phyloP scores from a whole-genome alignment of 129 eudicot genomes.

The Calendula officinalis region DNA sequence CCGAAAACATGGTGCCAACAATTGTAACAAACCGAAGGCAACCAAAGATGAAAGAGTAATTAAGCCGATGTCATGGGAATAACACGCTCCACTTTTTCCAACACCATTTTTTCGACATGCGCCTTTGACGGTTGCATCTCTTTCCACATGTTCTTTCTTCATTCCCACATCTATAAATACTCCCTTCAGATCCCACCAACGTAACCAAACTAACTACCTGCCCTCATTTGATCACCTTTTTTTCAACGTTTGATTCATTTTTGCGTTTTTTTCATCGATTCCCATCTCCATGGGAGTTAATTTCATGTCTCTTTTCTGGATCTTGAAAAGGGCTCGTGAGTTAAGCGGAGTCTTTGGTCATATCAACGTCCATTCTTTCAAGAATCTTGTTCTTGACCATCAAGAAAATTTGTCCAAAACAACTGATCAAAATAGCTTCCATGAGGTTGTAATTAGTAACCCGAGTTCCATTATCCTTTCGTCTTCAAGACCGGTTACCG shows the following conservation, averaged over 20 bases:
- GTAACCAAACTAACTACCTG: slow-evolving; percentile 6
- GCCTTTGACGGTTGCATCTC: slow-evolving; percentile 38
- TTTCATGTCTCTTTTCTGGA: slow-evolving; percentile 18
- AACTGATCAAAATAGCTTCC: slow-evolving; percentile 10
- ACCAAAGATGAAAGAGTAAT: too few relatives aligned
- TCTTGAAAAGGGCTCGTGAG: slow-evolving; percentile 22
- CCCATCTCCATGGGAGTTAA: slow-evolving; percentile 15
- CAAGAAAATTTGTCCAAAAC: slow-evolving; percentile 16
- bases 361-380: slow-evolving; percentile 14
- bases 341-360: neutral
- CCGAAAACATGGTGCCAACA: too few relatives aligned
- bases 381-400: slow-evolving; percentile 39
- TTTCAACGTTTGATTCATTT: neutral
- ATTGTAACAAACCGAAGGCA: too few relatives aligned
- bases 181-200: slow-evolving; percentile 4
- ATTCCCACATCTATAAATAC: slow-evolving; percentile 20
- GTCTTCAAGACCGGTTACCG: slow-evolving; percentile 24
- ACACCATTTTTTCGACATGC: slow-evolving; percentile 19
- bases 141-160: slow-evolving; percentile 30
- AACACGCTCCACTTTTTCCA: slow-evolving; percentile 22
- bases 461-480: neutral
- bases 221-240: neutral
- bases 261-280: neutral
- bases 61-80: neutral
- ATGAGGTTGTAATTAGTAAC: slow-evolving; percentile 4